A percentile compares a stretch with the other conserved stretches of the same genome.
These are phyloP conservation scores for Lagenidium sp. DNA, from an alignment of 352 stramenopile species.

Conservation along the genomic window DNA sequence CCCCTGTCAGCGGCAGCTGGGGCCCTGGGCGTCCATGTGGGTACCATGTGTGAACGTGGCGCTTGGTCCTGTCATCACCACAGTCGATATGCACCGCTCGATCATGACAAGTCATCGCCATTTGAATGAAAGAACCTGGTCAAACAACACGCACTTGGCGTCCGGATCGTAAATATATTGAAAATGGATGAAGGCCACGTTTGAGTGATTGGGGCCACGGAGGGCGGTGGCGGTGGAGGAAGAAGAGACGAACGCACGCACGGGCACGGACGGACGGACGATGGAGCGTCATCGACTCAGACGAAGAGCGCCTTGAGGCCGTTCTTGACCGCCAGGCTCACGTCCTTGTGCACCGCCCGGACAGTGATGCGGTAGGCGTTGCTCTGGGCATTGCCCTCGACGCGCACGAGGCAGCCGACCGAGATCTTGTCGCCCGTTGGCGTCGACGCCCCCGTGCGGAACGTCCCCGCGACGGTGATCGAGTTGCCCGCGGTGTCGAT, in stretches of 20 bases:
- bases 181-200: background rate
- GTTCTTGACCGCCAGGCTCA: slow-evolving; percentile 63
- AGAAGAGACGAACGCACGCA: no score
- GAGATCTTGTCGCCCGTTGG: slow-evolving; percentile 91
- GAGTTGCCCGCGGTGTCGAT: slow-evolving; percentile 72
- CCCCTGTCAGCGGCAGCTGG: no score
- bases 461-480: slow-evolving; percentile 87
- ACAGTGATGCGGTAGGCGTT: slow-evolving; percentile 88
- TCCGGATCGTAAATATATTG: no score
- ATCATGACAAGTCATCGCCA: no score
- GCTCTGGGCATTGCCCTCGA: slow-evolving; percentile 81
- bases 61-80: no score
- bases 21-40: no score
- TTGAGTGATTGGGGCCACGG: background rate
- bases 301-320: slow-evolving; percentile 46
- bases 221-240: no score
- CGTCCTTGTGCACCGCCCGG: slow-evolving; percentile 86
- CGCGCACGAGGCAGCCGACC: slow-evolving; percentile 87
- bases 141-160: no score
- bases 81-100: no score
- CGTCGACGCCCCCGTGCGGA: slow-evolving; percentile 84
- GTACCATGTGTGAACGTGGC: no score
- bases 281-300: slow-evolving; percentile 1
- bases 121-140: no score
- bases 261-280: no score